Evolutionary conservation across 805 yeast species (phyloP), one percentile per base, ranked within the genome.

Genomic region (Lipomyces spencermartinsiae): DNA sequence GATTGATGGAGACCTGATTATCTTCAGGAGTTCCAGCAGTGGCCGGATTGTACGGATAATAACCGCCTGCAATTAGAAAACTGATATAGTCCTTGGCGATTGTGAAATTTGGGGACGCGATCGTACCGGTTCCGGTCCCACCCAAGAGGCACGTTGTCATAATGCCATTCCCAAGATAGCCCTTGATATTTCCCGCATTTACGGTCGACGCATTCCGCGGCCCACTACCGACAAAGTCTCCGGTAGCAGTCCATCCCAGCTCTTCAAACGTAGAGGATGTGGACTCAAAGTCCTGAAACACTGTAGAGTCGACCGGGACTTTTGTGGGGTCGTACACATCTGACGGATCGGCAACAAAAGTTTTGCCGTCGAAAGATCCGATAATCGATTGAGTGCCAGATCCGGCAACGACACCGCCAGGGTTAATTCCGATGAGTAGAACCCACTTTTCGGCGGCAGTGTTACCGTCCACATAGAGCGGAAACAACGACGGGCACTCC

Each of bases 381-480:
- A 81, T 69, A 68, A 81, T 80, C 72, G 81, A 81, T 69, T 81
- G 79, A 33, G 79, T 80, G 31, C 76, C 76, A 5, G 82, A 79
- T 16, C 83, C 83, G 43, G 83, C 83, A 8, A 71, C 64, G 10
- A 82, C 83, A 51, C 79, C 74, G 19, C 83, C 83, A 14, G 84
- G 83, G 68, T 81, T 81, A 64, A 81, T 76, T 31, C 83, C 79
- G 10, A 81, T 43, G 61, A 79, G 73, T 76, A 81, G 66, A 8
- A 81, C 81, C 83, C 83, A 80, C 63, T 76, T 77, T 34, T 71
- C 66, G 54, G 58, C 64, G 35, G 63, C 63, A 14, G 3, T 14
- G 9, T 61, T 61, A 1, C 68, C 75, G 51, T 73, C 73, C 62
- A 76, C 68, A 8, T 78, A 79, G 7, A 80, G 71, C 57, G 77